Evolutionary conservation across 352 stramenopile species (phyloP).

Genomic region (Pythium pectinolyticum): DNA sequence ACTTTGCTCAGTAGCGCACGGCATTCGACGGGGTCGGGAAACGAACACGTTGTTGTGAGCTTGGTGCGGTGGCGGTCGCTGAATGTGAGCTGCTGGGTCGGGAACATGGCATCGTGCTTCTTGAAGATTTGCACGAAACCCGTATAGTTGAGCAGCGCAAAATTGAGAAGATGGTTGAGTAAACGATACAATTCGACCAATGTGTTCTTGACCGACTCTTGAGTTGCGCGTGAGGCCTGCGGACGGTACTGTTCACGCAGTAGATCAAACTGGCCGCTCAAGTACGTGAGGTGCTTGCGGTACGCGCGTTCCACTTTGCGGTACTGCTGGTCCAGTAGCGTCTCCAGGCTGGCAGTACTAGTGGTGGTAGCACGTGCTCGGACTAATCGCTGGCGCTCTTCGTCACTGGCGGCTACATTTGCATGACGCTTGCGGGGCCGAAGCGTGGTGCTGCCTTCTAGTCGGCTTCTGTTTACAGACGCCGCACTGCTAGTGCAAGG

Average conservation of each 20-base stretch:
- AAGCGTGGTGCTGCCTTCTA: too few relatives aligned
- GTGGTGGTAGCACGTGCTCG: too few relatives aligned
- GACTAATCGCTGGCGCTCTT: slow-evolving; percentile 35
- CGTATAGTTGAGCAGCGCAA: slow-evolving; percentile 97
- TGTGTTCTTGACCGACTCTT: slow-evolving; percentile 92
- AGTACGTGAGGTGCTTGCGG: slow-evolving; percentile 68
- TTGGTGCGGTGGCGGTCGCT: slow-evolving; percentile 44
- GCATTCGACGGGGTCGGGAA: slow-evolving; percentile 56
- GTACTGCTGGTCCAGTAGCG: slow-evolving; percentile 78
- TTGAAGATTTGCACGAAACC: slow-evolving; percentile 98
- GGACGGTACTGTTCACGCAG: slow-evolving; percentile 72
- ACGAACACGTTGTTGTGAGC: slow-evolving; percentile 57
- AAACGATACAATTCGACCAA: slow-evolving; percentile 93
- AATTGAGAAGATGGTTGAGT: slow-evolving; percentile 95
- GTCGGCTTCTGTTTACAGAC: too few relatives aligned
- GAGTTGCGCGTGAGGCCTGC: slow-evolving; percentile 51
- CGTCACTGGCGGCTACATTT: slow-evolving; percentile 15
- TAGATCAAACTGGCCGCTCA: slow-evolving; percentile 81
- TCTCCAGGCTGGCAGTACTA: slow-evolving; percentile 78
- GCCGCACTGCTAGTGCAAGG: too few relatives aligned
- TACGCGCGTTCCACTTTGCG: slow-evolving; percentile 94
- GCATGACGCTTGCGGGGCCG: too few relatives aligned
- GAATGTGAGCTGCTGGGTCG: slow-evolving; percentile 39
- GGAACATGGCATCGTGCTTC: slow-evolving; percentile 92
- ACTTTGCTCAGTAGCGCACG: slow-evolving; percentile 51